Evolutionary conservation across 2,329 filamentous ascomycete species (phyloP).

Genomic region (Xylariaceae sp.): DNA sequence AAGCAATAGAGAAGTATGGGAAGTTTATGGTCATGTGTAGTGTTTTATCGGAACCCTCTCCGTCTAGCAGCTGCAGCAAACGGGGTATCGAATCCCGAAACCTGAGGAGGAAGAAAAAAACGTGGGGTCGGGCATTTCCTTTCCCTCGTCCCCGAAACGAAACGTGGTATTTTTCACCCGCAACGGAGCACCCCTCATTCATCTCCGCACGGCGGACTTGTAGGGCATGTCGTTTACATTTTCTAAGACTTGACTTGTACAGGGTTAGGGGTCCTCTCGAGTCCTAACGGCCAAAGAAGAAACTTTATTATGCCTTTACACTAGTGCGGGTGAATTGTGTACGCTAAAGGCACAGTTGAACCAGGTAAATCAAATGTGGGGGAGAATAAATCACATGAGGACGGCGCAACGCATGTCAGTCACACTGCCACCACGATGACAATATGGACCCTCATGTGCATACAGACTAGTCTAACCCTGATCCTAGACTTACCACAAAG

Average conservation of each 20-base stretch:
- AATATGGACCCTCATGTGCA: conserved; percentile 10
- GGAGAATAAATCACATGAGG: conserved; percentile 29
- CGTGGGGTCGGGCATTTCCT: conserved; percentile 20
- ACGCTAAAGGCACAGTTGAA: conserved; percentile 4
- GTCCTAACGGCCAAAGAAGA: too few relatives aligned
- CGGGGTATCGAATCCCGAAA: conserved; percentile 18
- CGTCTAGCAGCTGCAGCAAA: conserved; percentile 3
- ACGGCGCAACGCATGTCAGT: conserved; percentile 23
- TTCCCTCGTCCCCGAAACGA: conserved; percentile 7
- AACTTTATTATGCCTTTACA: too few relatives aligned
- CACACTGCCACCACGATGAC: conserved; percentile 9
- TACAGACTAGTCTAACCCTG: conserved; percentile 7
- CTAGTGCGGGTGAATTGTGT: conserved; percentile 1
- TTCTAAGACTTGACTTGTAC: too few relatives aligned
- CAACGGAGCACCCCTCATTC: background rate
- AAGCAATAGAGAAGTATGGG: too few relatives aligned
- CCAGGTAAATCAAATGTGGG: conserved; percentile 1
- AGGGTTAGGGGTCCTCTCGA: too few relatives aligned
- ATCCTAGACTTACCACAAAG: conserved; percentile 8
- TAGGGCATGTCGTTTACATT: too few relatives aligned
- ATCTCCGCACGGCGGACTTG: conserved; percentile 12
- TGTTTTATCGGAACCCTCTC: too few relatives aligned
- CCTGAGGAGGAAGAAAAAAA: conserved; percentile 20
- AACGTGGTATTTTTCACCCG: background rate
- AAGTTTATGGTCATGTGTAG: too few relatives aligned